Base-by-base conservation (phyloP, 768 basidiomycete genomes). In the Lepiota venenata region DNA sequence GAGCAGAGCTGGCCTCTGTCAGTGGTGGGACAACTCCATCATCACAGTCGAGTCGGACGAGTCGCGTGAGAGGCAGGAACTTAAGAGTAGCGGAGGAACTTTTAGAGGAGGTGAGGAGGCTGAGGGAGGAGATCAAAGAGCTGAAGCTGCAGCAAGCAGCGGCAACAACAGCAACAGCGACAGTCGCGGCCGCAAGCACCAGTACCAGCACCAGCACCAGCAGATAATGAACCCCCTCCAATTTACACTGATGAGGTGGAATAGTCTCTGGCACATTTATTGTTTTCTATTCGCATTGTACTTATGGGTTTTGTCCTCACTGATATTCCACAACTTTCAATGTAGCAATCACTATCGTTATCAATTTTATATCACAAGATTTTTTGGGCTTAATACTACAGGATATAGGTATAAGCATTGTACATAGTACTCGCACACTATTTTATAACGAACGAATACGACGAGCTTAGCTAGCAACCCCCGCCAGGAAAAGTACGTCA, bases 81-180 rank as follows among this genome's bases (percentile, higher is more conserved):
- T 50, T 35, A n/a, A 61, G 62, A 50, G 58, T 53, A 16, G 61
- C 66, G 56, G 50, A 42, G 38, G 62, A 68, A 38, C 62, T 69
- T 64, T 51, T 47, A 50, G 64, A 64, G 56, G 65, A 70, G 50
- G 58, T 71, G 10, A 45, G 55, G 18, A 42, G 42, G 43, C 61
- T 69, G 64, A 60, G 52, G 47, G 51, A 61, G 40, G 65, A 69
- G 56, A 65, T 71, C 25, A 57, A 59, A 10, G 47, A 49, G 32
- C 45, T 71, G 57, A 59, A 62, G 49, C 53, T 57, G 27, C 64
- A 68, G 47, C 25, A 5, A n/a, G 25, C 25, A 25, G 25, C 25
- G 25, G 25, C 64, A 64, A 51, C 50, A 57, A 20, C 16, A 14
- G 16, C 49, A 43, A 7, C 29, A 29, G 7, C 27, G 11, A 14